Conservation (phyloP, 2,329 filamentous ascomycete species). For the Alternaria viburni region DNA sequence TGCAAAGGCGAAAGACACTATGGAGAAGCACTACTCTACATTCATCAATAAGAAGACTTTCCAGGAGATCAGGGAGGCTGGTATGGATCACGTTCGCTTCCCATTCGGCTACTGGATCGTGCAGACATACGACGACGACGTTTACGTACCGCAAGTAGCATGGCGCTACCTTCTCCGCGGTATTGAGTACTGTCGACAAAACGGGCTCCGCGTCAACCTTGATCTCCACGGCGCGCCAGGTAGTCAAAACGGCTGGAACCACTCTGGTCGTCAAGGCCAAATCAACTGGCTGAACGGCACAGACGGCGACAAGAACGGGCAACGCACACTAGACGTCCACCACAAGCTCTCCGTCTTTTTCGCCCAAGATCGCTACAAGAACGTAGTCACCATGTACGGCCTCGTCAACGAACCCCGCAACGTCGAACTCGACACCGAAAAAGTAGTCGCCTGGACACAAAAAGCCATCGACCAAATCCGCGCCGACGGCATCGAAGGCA, state of each 20-base stretch:
- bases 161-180: constrained; percentile 93
- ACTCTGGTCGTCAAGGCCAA: constrained; percentile 80
- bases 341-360: constrained; percentile 90
- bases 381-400: constrained; percentile 90
- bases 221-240: constrained; percentile 92
- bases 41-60: constrained; percentile 89
- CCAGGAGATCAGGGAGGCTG: constrained; percentile 80
- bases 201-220: constrained; percentile 89
- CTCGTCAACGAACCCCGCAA: constrained; percentile 94
- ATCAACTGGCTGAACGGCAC: constrained; percentile 94
- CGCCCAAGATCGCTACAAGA: constrained; percentile 88
- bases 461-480: constrained; percentile 75
- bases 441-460: constrained; percentile 80
- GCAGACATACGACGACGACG: constrained; percentile 80
- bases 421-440: constrained; percentile 65
- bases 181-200: constrained; percentile 92
- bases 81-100: constrained; percentile 95
- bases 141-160: constrained; percentile 83
- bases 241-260: constrained; percentile 97
- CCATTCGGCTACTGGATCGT: constrained; percentile 96
- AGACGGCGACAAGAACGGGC: constrained; percentile 76
- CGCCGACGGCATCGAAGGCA: constrained; percentile 73
- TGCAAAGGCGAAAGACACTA: constrained; percentile 64
- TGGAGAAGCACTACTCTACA: constrained; percentile 91
- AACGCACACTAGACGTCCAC: constrained; percentile 86